Conservation (phyloP, 768 basidiomycete genomes). For the Strobilomyces dryophilus region DNA sequence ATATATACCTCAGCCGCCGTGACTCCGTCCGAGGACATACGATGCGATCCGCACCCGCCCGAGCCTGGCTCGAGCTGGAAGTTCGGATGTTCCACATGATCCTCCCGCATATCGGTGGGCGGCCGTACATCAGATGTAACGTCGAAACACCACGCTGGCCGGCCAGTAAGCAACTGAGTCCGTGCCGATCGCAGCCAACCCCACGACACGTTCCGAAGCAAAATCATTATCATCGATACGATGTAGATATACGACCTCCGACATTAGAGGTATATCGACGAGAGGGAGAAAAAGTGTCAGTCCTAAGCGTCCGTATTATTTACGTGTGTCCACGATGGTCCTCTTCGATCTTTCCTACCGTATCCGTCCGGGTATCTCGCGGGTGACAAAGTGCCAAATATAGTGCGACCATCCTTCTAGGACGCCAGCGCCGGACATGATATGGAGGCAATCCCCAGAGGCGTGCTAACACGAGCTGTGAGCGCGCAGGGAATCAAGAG, state of each 20-base stretch:
- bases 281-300: background rate
- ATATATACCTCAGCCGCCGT: background rate
- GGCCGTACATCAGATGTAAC: no score
- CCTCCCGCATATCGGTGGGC: no score
- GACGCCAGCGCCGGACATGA: constrained; percentile 44
- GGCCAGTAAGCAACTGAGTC: no score
- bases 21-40: no score
- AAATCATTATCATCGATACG: background rate
- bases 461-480: constrained; percentile 32
- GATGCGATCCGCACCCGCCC: no score
- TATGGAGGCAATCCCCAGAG: constrained; percentile 43
- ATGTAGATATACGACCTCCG: background rate
- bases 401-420: constrained; percentile 51
- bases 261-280: background rate
- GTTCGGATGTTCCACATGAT: no score
- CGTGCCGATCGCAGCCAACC: no score
- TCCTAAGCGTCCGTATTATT: background rate
- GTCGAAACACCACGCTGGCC: no score
- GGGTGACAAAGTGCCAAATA: constrained; percentile 45
- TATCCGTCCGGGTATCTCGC: constrained; percentile 30
- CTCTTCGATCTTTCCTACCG: constrained; percentile 8
- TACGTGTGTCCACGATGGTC: background rate
- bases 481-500: background rate
- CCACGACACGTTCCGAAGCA: no score
- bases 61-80: no score